These are phyloP conservation scores for Podaxis pistillaris DNA, from an alignment of 768 basidiomycete genomes.

Conservation along the genomic window DNA sequence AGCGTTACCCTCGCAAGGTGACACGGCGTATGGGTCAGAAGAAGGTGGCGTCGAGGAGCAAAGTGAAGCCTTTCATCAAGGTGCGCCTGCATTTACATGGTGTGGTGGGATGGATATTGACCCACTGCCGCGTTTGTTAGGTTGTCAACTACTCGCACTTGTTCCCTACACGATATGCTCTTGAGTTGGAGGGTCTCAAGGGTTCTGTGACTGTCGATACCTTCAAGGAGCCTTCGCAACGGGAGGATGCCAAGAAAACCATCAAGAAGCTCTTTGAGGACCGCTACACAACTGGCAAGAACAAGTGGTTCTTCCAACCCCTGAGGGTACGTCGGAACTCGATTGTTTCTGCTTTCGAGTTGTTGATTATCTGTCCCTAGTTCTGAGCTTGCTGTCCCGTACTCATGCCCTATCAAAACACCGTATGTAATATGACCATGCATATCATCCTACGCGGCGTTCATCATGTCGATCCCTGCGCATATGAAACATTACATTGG, in stretches of 20 bases:
- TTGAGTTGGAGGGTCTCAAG: slow-evolving; percentile 95
- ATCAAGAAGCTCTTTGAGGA: slow-evolving; percentile 98
- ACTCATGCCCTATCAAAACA: slow-evolving; percentile 11
- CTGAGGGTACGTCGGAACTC: slow-evolving; percentile 58
- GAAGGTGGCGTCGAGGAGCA: slow-evolving; percentile 87
- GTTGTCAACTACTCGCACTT: slow-evolving; percentile 97
- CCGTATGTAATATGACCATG: slow-evolving; percentile 15
- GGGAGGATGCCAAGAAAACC: slow-evolving; percentile 92
- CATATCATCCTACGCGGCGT: slow-evolving; percentile 1
- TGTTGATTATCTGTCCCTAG: neutral
- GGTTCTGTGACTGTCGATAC: slow-evolving; percentile 80
- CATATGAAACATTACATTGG: slow-evolving; percentile 4
- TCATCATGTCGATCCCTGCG: neutral
- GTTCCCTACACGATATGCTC: slow-evolving; percentile 98
- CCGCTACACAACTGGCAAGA: slow-evolving; percentile 90
- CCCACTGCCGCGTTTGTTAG: slow-evolving; percentile 35
- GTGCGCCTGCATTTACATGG: slow-evolving; percentile 38
- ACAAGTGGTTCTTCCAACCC: slow-evolving; percentile 95
- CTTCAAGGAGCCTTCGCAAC: slow-evolving; percentile 96
- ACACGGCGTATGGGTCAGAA: slow-evolving; percentile 97
- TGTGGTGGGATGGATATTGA: neutral
- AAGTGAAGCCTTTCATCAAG: slow-evolving; percentile 99
- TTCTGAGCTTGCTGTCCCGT: slow-evolving; percentile 10
- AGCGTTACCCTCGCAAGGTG: slow-evolving; percentile 97
- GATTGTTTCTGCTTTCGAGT: neutral